Evolutionary conservation across 164 flowering plant genomes (phyloP).

Genomic region (Stephania yunnanensis): DNA sequence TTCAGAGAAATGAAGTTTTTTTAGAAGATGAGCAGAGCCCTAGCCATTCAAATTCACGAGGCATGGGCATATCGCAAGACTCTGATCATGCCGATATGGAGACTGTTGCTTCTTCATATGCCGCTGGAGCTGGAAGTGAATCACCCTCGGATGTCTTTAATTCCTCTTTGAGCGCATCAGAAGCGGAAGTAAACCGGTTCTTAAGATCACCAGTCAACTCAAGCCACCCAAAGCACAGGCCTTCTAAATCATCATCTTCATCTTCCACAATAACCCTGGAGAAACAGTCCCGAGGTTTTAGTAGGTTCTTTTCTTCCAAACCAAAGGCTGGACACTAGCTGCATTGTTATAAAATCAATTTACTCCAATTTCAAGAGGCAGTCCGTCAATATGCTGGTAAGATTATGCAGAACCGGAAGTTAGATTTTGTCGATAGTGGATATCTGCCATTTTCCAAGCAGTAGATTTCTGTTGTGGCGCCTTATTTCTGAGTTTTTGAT

Average conservation of each 20-base stretch:
- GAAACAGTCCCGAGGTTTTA: slow-evolving; percentile 68
- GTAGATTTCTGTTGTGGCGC: not conserved
- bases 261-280: slow-evolving; percentile 63
- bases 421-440: slow-evolving; percentile 11
- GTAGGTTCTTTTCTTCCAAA: slow-evolving; percentile 86
- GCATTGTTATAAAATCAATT: not conserved
- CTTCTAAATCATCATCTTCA: slow-evolving; percentile 54
- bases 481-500: not conserved
- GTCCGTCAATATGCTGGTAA: not conserved
- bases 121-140: slow-evolving; percentile 31
- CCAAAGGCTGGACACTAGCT: slow-evolving; percentile 38
- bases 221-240: slow-evolving; percentile 42
- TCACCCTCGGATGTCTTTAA: slow-evolving; percentile 34
- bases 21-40: slow-evolving; percentile 39
- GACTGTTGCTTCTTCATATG: slow-evolving; percentile 20
- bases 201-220: slow-evolving; percentile 48
- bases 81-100: slow-evolving; percentile 40
- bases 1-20: slow-evolving; percentile 28
- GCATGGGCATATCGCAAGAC: slow-evolving; percentile 23
- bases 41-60: slow-evolving; percentile 19
- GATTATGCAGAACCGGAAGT: not conserved
- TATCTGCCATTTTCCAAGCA: not conserved
- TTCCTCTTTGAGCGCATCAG: slow-evolving; percentile 37
- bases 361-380: not conserved
- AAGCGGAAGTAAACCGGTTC: slow-evolving; percentile 30